phyloP scores from a whole-genome alignment of 2,329 filamentous ascomycete species.

The Penicillium sp. region DNA sequence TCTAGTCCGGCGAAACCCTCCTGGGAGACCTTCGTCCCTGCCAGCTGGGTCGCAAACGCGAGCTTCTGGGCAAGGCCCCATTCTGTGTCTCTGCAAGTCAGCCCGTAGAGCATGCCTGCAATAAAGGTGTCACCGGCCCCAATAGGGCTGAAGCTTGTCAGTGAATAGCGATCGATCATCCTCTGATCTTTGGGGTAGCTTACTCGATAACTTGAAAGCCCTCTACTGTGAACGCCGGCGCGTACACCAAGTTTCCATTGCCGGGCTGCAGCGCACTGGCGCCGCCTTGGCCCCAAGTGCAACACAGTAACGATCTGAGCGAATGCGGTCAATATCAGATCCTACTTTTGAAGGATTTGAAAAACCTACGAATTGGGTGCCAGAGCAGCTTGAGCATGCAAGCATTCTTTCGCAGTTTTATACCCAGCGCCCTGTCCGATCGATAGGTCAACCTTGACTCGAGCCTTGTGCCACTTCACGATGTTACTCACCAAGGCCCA shows the following conservation, averaged over 20 bases:
- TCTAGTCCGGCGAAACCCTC: conserved; percentile 59
- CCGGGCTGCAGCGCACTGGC: conserved; percentile 44
- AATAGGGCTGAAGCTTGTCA: conserved; percentile 50
- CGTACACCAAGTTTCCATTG: conserved; percentile 32
- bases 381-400: conserved; percentile 41
- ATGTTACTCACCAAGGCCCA: conserved; percentile 58
- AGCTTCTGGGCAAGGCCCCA: conserved; percentile 49
- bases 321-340: background rate
- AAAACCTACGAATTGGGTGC: conserved; percentile 43
- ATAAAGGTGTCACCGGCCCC: conserved; percentile 73
- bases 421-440: conserved; percentile 32
- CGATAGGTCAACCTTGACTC: background rate
- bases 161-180: background rate
- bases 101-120: conserved; percentile 61
- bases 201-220: conserved; percentile 54
- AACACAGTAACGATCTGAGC: conserved; percentile 46
- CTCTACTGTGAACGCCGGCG: conserved; percentile 39
- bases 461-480: background rate
- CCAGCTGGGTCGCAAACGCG: conserved; percentile 59
- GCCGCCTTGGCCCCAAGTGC: conserved; percentile 56
- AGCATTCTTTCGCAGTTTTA: conserved; percentile 46
- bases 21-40: conserved; percentile 60
- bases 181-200: conserved; percentile 24
- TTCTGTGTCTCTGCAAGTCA: conserved; percentile 46
- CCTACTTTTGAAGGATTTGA: too few relatives aligned